Percentiles rank a stretch among this genome's conserved stretches.
Conservation (phyloP, 345 rosid genomes). For the Moricandia moricandioides region DNA sequence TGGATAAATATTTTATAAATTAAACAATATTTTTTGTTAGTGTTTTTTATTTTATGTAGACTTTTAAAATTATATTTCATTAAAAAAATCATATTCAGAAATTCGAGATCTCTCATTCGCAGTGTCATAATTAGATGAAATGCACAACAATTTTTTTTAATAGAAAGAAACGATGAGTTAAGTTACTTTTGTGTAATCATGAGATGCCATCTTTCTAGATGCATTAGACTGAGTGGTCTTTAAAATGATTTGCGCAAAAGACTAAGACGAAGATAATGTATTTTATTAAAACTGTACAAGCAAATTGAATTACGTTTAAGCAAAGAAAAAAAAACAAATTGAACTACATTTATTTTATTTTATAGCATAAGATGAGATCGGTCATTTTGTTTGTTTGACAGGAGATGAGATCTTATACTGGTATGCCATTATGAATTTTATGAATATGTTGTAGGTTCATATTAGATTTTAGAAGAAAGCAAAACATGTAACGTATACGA, state of each 20-base stretch:
- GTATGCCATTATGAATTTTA: neutral
- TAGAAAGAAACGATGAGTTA: neutral
- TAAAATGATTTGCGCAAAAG: neutral
- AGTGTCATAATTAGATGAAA: neutral
- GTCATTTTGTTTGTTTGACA: neutral
- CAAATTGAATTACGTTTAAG: neutral
- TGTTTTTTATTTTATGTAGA: too few relatives aligned
- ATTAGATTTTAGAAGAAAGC: neutral
- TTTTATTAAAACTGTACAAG: slow-evolving; percentile 2
- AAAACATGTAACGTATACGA: neutral
- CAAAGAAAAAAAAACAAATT: neutral
- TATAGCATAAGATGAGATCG: neutral
- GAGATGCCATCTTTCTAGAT: slow-evolving; percentile 22
- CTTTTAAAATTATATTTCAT: too few relatives aligned
- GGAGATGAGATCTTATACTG: neutral
- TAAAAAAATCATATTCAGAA: too few relatives aligned
- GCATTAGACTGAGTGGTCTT: slow-evolving; percentile 14
- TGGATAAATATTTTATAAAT: too few relatives aligned
- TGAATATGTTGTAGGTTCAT: neutral
- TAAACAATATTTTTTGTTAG: too few relatives aligned
- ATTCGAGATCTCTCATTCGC: neutral
- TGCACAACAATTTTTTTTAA: neutral
- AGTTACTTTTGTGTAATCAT: slow-evolving; percentile 24
- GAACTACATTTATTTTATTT: neutral
- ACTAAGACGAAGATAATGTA: neutral